These are phyloP conservation scores for Pisolithus albus DNA, from an alignment of 768 basidiomycete species.

Conservation along the genomic window DNA sequence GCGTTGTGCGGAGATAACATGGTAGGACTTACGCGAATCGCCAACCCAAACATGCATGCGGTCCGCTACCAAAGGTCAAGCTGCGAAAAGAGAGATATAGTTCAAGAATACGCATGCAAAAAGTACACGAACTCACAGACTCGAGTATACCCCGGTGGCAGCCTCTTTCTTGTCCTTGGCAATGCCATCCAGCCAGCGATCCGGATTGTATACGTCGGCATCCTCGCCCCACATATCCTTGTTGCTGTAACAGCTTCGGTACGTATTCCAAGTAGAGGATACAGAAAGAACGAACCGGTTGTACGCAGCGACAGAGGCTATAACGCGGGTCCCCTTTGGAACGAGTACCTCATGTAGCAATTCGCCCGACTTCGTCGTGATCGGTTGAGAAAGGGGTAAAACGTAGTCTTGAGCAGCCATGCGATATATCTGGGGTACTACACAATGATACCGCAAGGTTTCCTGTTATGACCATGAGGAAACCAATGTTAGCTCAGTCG, in stretches of 20 bases:
- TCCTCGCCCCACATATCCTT: constrained; percentile 27
- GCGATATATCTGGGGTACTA: constrained; percentile 44
- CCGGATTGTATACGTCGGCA: constrained; percentile 25
- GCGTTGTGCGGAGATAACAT: not conserved
- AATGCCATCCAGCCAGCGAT: constrained; percentile 19
- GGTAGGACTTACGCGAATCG: constrained; percentile 7
- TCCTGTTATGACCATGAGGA: no score
- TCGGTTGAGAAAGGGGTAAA: constrained; percentile 51
- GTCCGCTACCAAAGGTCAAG: constrained; percentile 25
- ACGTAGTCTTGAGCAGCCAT: constrained; percentile 43
- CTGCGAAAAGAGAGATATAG: constrained; percentile 4
- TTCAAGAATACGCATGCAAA: not conserved
- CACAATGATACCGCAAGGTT: constrained; percentile 36
- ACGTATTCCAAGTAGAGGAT: not conserved
- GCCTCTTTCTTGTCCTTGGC: constrained; percentile 13
- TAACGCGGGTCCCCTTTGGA: constrained; percentile 44
- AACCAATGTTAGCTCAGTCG: no score
- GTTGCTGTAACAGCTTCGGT: constrained; percentile 9
- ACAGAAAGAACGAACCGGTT: constrained; percentile 36
- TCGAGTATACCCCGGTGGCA: constrained; percentile 23
- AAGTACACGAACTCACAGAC: constrained; percentile 14
- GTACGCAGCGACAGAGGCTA: constrained; percentile 48
- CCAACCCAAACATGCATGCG: no score
- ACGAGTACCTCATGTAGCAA: constrained; percentile 38
- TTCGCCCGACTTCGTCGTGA: constrained; percentile 40